phyloP scores from a whole-genome alignment of 768 basidiomycete genomes.

The Tulasnella sp. region DNA sequence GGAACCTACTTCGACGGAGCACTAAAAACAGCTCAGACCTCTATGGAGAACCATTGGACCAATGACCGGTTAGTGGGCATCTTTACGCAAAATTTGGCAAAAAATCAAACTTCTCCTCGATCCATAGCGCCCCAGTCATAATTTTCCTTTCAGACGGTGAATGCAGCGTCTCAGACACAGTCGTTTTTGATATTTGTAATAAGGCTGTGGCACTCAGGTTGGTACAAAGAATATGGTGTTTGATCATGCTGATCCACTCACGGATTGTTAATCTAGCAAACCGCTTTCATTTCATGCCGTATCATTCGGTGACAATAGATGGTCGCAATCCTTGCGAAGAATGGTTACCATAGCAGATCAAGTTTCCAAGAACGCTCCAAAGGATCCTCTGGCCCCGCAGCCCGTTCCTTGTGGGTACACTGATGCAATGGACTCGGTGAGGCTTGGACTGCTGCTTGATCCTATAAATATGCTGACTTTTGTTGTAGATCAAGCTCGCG shows the following conservation, averaged over 20 bases:
- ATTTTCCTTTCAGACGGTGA: constrained; percentile 49
- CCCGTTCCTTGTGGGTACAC: constrained; percentile 38
- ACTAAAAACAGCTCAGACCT: constrained; percentile 25
- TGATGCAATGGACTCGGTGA: constrained; percentile 40
- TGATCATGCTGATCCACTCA: not conserved
- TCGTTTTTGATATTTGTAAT: constrained; percentile 32
- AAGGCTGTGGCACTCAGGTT: constrained; percentile 36
- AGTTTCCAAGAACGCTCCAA: constrained; percentile 34
- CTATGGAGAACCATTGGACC: constrained; percentile 39
- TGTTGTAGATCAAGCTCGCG: constrained; percentile 37
- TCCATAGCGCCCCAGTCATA: constrained; percentile 35
- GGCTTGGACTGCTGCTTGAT: too few species aligned
- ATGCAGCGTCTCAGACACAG: constrained; percentile 29
- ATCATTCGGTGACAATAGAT: constrained; percentile 35
- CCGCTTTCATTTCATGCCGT: constrained; percentile 46
- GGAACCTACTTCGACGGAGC: constrained; percentile 38
- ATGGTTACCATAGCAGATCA: constrained; percentile 44
- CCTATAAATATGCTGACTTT: too few species aligned
- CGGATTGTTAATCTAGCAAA: constrained; percentile 32
- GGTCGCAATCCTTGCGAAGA: constrained; percentile 26
- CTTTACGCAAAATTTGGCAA: not conserved
- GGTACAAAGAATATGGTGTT: not conserved
- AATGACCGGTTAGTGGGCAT: constrained; percentile 31
- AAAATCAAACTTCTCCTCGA: not conserved
- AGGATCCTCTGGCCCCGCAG: constrained; percentile 28